Evolutionary conservation across 1,139 yeast genomes (phyloP).

Genomic region (Blastobotrys capitulatus): DNA sequence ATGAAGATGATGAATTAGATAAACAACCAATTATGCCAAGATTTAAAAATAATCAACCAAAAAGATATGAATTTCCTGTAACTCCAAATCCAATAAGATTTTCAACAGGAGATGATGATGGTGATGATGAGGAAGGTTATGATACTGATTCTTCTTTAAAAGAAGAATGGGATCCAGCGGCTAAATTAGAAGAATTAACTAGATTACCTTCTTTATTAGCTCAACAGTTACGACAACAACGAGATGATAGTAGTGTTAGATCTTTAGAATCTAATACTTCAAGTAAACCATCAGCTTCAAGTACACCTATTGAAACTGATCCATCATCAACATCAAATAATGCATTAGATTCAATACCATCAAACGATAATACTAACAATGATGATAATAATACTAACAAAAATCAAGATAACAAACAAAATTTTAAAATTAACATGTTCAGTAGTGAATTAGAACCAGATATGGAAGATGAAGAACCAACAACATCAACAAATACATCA

Average conservation of each 20-base stretch:
- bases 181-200: conserved; percentile 25
- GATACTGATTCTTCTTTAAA: conserved; percentile 9
- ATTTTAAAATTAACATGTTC: not conserved
- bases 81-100: conserved; percentile 11
- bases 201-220: conserved; percentile 20
- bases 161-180: conserved; percentile 23
- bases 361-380: no score
- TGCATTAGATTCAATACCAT: not conserved
- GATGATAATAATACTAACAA: not conserved
- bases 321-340: not conserved
- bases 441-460: not conserved
- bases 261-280: not conserved
- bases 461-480: not conserved
- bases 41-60: not conserved
- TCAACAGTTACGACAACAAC: conserved; percentile 9
- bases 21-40: not conserved
- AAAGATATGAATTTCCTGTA: conserved; percentile 14
- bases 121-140: conserved; percentile 5
- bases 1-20: not conserved
- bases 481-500: not conserved
- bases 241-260: not conserved
- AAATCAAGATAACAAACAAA: not conserved
- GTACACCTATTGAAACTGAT: not conserved
- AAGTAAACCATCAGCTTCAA: not conserved
- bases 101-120: conserved; percentile 1